Conservation (phyloP, 2,329 filamentous ascomycete genomes). For the Tolypocladium capitatum region DNA sequence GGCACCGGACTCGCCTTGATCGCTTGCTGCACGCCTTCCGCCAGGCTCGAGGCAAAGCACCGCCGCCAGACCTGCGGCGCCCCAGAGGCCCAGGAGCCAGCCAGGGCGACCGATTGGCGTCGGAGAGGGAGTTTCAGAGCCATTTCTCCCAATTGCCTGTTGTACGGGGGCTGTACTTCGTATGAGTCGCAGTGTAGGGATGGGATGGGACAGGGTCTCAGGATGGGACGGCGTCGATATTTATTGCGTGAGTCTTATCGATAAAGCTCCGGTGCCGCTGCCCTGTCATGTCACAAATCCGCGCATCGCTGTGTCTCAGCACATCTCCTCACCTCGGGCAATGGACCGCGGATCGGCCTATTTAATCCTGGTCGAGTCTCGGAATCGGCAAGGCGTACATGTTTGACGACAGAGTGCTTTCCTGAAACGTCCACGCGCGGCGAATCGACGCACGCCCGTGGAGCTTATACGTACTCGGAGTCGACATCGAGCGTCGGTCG, state of each 20-base stretch:
- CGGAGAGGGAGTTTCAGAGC: slow-evolving; percentile 25
- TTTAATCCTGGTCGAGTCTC: no score
- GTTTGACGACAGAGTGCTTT: no score
- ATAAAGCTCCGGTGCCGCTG: slow-evolving; percentile 7
- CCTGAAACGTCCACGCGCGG: no score
- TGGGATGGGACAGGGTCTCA: not conserved
- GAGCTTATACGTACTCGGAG: no score
- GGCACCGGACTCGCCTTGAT: slow-evolving; percentile 17
- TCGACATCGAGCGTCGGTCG: no score
- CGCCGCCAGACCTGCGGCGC: slow-evolving; percentile 16
- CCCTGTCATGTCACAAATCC: no score
- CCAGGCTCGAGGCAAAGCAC: slow-evolving; percentile 21
- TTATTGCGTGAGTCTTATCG: slow-evolving; percentile 3
- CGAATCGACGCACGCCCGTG: no score
- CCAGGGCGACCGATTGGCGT: slow-evolving; percentile 21
- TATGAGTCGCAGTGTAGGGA: not conserved
- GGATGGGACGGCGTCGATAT: not conserved
- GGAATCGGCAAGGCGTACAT: no score
- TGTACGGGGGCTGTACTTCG: not conserved
- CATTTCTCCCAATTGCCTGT: slow-evolving; percentile 16
- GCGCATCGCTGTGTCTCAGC: no score
- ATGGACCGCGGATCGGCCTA: no score
- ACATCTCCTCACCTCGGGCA: no score
- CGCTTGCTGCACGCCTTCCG: slow-evolving; percentile 18
- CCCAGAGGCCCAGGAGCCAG: slow-evolving; percentile 10